Percentiles rank a stretch among this genome's conserved stretches.
phyloP scores from a whole-genome alignment of 2,329 filamentous ascomycete genomes.

The Tothia fuscella region DNA sequence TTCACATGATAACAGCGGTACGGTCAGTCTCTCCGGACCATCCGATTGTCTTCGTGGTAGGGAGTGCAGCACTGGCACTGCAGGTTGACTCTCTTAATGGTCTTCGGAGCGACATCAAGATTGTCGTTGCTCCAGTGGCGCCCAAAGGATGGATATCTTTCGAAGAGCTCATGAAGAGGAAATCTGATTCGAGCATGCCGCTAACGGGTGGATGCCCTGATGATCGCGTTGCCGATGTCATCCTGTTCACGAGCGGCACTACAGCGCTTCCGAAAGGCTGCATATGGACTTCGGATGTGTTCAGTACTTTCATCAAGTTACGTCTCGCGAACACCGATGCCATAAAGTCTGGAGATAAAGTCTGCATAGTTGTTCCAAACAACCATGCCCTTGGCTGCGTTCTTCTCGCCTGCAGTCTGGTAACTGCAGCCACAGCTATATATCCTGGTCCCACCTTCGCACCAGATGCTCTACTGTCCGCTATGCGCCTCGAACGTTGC shows the following conservation, averaged over 20 bases:
- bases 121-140: neutral
- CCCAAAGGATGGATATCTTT: neutral
- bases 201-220: neutral
- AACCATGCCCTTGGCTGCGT: constrained; percentile 11
- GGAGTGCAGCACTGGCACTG: neutral
- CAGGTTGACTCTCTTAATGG: constrained; percentile 1
- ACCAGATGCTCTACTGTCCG: constrained; percentile 21
- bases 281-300: neutral
- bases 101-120: neutral
- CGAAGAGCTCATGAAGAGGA: neutral
- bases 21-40: neutral
- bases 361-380: constrained; percentile 20
- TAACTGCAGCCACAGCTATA: constrained; percentile 17
- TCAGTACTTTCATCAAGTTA: neutral
- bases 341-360: constrained; percentile 17
- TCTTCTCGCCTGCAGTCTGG: constrained; percentile 13
- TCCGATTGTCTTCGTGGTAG: neutral
- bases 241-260: constrained; percentile 18
- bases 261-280: constrained; percentile 17
- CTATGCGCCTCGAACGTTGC: constrained; percentile 20
- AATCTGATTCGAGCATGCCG: too few relatives aligned
- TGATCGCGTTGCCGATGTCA: neutral
- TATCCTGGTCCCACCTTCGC: constrained; percentile 22
- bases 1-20: constrained; percentile 8
- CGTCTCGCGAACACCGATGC: neutral